Conservation (phyloP, 2,329 filamentous ascomycete genomes). For the Penicillium crustosum region DNA sequence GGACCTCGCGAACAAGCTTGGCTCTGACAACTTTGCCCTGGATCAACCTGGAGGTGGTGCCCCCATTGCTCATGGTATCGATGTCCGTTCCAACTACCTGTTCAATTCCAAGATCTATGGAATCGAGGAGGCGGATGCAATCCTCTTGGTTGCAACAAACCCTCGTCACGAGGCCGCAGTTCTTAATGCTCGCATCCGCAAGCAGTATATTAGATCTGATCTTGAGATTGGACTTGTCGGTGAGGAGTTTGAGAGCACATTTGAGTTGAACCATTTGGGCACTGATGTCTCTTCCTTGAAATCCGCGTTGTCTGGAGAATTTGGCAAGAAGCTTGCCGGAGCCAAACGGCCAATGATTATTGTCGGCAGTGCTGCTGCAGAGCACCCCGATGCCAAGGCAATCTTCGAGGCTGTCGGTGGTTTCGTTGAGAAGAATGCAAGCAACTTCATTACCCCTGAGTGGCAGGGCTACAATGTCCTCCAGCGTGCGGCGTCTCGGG, state of each 20-base stretch:
- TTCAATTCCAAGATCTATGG: constrained; percentile 96
- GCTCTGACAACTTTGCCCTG: constrained; percentile 91
- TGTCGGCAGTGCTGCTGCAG: constrained; percentile 85
- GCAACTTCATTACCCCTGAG: constrained; percentile 81
- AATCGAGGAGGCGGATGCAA: constrained; percentile 88
- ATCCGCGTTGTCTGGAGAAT: constrained; percentile 77
- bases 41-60: constrained; percentile 82
- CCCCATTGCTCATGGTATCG: constrained; percentile 87
- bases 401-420: constrained; percentile 87
- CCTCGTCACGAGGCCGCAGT: constrained; percentile 92
- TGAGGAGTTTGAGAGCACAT: constrained; percentile 88
- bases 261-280: constrained; percentile 91
- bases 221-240: constrained; percentile 90
- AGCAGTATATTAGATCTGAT: constrained; percentile 95
- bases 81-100: constrained; percentile 89
- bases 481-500: constrained; percentile 87
- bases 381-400: constrained; percentile 86
- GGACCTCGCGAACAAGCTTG: constrained; percentile 93
- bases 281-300: constrained; percentile 77
- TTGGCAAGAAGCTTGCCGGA: constrained; percentile 85
- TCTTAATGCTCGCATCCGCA: constrained; percentile 92
- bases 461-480: constrained; percentile 99
- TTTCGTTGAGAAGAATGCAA: constrained; percentile 91
- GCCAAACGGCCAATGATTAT: constrained; percentile 97
- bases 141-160: constrained; percentile 93